These are phyloP conservation scores for Claviceps sp. DNA, from an alignment of 2,329 filamentous ascomycete genomes.

Conservation along the genomic window DNA sequence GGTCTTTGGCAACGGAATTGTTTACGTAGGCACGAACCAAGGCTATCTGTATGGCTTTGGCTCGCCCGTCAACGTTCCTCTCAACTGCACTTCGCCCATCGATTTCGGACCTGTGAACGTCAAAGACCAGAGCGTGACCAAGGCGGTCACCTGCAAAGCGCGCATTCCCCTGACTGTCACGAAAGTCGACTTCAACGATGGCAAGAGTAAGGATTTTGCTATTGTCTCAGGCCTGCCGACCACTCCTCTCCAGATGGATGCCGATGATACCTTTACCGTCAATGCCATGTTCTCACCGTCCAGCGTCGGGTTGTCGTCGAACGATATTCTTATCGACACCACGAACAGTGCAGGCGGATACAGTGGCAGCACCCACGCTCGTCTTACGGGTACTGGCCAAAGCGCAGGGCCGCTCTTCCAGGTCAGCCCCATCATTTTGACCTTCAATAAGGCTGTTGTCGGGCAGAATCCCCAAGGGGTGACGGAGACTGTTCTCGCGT, in stretches of 20 bases:
- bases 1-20: constrained; percentile 42
- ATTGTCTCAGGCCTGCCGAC: constrained; percentile 24
- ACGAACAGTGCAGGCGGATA: constrained; percentile 33
- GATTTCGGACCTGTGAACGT: constrained; percentile 34
- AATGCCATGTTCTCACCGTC: constrained; percentile 30
- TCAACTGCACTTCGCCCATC: constrained; percentile 38
- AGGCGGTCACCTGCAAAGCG: constrained; percentile 33
- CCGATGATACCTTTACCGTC: constrained; percentile 29
- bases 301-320: constrained; percentile 33
- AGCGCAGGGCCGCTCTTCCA: constrained; percentile 31
- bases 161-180: constrained; percentile 29
- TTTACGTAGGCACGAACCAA: constrained; percentile 37
- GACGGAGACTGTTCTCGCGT: constrained; percentile 31
- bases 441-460: constrained; percentile 35
- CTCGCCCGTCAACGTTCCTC: constrained; percentile 36
- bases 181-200: constrained; percentile 20
- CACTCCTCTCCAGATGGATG: constrained; percentile 16
- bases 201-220: constrained; percentile 23
- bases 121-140: constrained; percentile 15
- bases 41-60: constrained; percentile 43
- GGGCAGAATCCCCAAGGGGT: constrained; percentile 24
- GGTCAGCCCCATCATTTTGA: constrained; percentile 32
- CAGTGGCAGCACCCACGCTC: constrained; percentile 30
- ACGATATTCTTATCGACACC: constrained; percentile 33
- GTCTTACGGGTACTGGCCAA: constrained; percentile 34